These are phyloP conservation scores for Hemileia vastatrix DNA, from an alignment of 1,284 basidiomycete species.

Conservation along the genomic window DNA sequence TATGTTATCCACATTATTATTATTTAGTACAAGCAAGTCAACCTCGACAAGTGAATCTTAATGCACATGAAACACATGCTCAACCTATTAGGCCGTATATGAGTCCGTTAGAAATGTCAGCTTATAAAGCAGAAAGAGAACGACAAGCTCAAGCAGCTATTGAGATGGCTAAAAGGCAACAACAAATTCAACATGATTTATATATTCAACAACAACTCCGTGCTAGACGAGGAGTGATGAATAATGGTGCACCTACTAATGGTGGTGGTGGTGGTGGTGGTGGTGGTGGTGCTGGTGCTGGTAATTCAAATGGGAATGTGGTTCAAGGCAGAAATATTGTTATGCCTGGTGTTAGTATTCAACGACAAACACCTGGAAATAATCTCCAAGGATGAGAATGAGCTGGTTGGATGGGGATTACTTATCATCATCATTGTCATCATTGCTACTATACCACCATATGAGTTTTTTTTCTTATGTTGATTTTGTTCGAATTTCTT, in stretches of 20 bases:
- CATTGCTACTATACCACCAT: too few relatives aligned
- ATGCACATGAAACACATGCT: conserved; percentile 19
- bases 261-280: too few relatives aligned
- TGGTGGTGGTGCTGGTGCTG: not conserved
- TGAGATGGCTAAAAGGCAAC: conserved; percentile 20
- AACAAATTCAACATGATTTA: conserved; percentile 20
- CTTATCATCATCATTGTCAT: too few relatives aligned
- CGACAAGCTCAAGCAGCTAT: conserved; percentile 16
- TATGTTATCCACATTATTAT: not conserved
- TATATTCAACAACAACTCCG: conserved; percentile 16
- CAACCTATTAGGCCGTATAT: conserved; percentile 20
- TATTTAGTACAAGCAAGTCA: not conserved
- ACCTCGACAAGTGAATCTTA: conserved; percentile 9
- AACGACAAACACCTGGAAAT: conserved; percentile 8
- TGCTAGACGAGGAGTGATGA: not conserved
- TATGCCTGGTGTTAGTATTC: conserved; percentile 4
- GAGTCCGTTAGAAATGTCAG: conserved; percentile 21
- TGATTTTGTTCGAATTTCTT: too few relatives aligned
- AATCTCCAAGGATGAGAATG: too few relatives aligned
- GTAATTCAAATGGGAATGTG: conserved; percentile 2
- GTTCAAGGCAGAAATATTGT: conserved; percentile 3
- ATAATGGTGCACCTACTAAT: not conserved
- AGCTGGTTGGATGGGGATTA: too few relatives aligned
- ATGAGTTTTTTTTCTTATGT: too few relatives aligned
- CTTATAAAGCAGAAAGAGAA: conserved; percentile 15